A percentile compares a stretch with the other conserved stretches of the same genome.
phyloP scores from a whole-genome alignment of 164 flowering plant genomes.

The Paratinospora sagittata region DNA sequence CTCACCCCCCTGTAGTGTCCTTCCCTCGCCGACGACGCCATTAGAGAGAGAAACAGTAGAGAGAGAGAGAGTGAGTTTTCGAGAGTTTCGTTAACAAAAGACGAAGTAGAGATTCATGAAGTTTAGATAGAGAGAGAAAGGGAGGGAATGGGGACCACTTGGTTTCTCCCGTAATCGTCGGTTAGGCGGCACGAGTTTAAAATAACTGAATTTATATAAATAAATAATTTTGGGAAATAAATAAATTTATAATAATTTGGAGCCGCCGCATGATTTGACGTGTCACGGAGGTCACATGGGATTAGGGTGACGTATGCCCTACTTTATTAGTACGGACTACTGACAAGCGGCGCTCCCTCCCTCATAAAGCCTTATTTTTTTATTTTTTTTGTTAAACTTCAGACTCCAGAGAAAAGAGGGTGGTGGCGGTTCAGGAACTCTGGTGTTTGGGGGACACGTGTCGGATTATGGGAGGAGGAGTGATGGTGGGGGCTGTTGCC shows the following conservation, averaged over 20 bases:
- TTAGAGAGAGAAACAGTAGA: background rate
- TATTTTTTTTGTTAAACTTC: too few species aligned
- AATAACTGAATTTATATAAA: background rate
- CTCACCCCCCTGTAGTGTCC: conserved; percentile 80
- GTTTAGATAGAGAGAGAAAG: background rate
- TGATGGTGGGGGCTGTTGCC: background rate
- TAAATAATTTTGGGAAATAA: too few species aligned
- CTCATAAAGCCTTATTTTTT: too few species aligned
- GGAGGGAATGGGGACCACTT: conserved; percentile 1
- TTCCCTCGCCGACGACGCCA: conserved; percentile 45
- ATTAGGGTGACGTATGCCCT: conserved; percentile 50
- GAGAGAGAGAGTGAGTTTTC: background rate
- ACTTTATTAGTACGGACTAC: conserved; percentile 34
- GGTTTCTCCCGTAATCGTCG: background rate
- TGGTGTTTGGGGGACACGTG: background rate
- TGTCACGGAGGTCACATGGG: conserved; percentile 29
- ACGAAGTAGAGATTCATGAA: too few species aligned
- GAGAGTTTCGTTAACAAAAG: too few species aligned
- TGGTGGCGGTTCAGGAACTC: background rate
- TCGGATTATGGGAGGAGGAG: background rate
- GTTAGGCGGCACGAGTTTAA: background rate
- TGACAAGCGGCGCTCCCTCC: conserved; percentile 12
- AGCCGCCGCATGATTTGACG: conserved; percentile 66
- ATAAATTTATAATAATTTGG: background rate
- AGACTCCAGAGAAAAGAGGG: too few species aligned